Base-by-base conservation (phyloP, 306 rosid species). In the Lotus japonicus region DNA sequence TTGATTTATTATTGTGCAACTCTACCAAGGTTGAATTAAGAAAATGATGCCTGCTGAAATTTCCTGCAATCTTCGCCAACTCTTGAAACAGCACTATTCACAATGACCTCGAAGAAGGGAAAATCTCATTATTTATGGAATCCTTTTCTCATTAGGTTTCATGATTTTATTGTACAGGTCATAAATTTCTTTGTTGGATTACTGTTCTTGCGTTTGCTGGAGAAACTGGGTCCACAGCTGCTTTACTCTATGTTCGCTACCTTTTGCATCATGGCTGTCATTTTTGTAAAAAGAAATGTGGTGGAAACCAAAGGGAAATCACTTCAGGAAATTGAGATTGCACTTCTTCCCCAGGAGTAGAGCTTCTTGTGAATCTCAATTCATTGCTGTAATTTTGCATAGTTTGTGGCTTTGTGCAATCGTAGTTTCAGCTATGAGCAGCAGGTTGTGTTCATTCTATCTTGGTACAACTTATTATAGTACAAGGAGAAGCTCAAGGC, bases 221-320 rank as follows among this genome's bases (percentile, higher is more conserved):
- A 90, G 84, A 76, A 86, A 71, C 85, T 94, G 14, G 97, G 98
- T 51, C 82, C 96, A 3, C 84, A 44, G 64, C 79, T 94, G 64
- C 83, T 94, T 67, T 94, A 94, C 85, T 86, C 98, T 8, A 85
- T 85, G 2, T 90, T 90, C 51, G 88, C 86, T 16, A 76, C 84
- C 56, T 80, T 90, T 36, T 94, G 98, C 82, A 19, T 88, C 66
- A 69, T 85, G 72, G 97, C 96, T 33, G 95, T 94, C 33, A 74
- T 80, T 52, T 94, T 94, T 58, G 97, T 94, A 17, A 94, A 85
- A 79, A 84, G 86, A 74, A 83, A 90, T 70, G 97, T 94, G 71
- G 81, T 94, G 44, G 98, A 94, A 85, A 94, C 98, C 66, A 94
- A 94, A 79, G 98, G 98, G 46, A 94, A 84, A 79, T 85, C 98